phyloP scores from a whole-genome alignment of 2,329 filamentous ascomycete species.

The Ophiostoma himal-ulmi region DNA sequence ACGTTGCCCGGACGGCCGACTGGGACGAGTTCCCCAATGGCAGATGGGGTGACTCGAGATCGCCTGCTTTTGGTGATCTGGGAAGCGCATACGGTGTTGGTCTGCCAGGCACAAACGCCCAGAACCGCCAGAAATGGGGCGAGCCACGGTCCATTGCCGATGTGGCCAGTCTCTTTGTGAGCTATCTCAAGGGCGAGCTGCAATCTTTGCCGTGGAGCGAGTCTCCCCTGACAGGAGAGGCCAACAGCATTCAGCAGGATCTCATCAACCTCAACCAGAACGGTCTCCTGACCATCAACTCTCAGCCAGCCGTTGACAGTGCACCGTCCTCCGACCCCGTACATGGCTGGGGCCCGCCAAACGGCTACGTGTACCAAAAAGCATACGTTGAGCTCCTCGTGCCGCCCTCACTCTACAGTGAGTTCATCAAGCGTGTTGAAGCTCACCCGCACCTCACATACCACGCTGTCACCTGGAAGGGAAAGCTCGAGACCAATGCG shows the following conservation, averaged over 20 bases:
- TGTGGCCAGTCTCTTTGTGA: conserved; percentile 74
- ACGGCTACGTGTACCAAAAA: conserved; percentile 98
- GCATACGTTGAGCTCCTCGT: conserved; percentile 91
- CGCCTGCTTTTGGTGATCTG: conserved; percentile 90
- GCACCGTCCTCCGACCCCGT: conserved; percentile 80
- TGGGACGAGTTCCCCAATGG: conserved; percentile 99
- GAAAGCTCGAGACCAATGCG: conserved; percentile 77
- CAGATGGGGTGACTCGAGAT: conserved; percentile 94
- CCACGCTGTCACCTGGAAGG: conserved; percentile 82
- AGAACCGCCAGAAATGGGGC: conserved; percentile 93
- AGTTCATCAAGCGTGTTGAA: conserved; percentile 73
- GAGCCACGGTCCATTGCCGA: conserved; percentile 74
- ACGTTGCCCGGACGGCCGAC: conserved; percentile 89
- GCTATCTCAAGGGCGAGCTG: conserved; percentile 75
- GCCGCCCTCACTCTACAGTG: conserved; percentile 68
- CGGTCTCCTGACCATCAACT: conserved; percentile 92
- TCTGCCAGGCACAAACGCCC: conserved; percentile 88
- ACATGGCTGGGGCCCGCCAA: conserved; percentile 89
- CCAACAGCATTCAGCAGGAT: conserved; percentile 68
- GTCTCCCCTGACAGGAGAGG: conserved; percentile 74
- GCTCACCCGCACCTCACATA: conserved; percentile 79
- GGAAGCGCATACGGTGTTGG: conserved; percentile 91
- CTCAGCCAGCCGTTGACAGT: conserved; percentile 89
- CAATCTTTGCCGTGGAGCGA: conserved; percentile 92
- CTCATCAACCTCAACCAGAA: conserved; percentile 78